Evolutionary conservation across 768 basidiomycete species (phyloP).

Genomic region (Auricularia auricula-judae): DNA sequence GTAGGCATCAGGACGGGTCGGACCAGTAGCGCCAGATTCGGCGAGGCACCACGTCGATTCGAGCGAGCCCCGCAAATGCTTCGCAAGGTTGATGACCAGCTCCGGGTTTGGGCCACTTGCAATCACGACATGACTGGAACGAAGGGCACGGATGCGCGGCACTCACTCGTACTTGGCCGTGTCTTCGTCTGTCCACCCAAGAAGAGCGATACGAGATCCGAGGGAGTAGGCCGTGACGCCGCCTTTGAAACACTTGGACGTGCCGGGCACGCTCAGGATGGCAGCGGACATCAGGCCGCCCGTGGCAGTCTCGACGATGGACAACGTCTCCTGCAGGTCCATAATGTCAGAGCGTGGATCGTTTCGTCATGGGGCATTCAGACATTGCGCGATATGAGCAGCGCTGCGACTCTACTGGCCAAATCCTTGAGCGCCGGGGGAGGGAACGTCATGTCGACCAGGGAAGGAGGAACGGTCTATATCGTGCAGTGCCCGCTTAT

Average conservation of each 20-base stretch:
- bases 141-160: not conserved
- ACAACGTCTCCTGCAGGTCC: not conserved
- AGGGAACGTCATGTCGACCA: not conserved
- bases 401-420: not conserved
- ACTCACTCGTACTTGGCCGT: not conserved
- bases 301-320: not conserved
- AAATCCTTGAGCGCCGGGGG: not conserved
- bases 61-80: not conserved
- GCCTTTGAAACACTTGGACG: not conserved
- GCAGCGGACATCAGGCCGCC: not conserved
- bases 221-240: not conserved
- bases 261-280: not conserved
- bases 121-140: not conserved
- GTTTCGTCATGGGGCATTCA: too few relatives aligned
- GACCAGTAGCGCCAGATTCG: not conserved
- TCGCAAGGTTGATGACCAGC: not conserved
- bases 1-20: not conserved
- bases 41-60: not conserved
- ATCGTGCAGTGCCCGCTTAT: too few relatives aligned
- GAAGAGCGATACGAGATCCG: not conserved
- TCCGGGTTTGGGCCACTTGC: not conserved
- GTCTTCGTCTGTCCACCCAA: not conserved
- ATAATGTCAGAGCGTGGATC: not conserved
- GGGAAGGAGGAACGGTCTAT: too few relatives aligned
- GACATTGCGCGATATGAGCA: not conserved